phyloP scores from a whole-genome alignment of 805 yeast genomes.

The fission yeast (Schizosaccharomyces pombe) region DNA sequence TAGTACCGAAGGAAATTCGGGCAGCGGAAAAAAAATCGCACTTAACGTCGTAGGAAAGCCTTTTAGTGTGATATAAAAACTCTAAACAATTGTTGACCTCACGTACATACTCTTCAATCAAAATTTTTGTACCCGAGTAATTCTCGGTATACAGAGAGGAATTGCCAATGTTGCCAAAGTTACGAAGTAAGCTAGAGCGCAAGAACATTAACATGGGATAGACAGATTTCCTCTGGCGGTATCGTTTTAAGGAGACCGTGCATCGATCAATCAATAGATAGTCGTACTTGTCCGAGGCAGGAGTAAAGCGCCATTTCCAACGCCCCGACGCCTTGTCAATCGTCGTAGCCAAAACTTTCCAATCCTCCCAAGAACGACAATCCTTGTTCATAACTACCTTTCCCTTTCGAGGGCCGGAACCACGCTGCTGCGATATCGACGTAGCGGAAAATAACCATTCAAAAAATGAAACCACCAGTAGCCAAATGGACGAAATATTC shows the following conservation, averaged over 20 bases:
- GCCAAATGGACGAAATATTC: not conserved
- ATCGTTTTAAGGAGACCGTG: conserved; percentile 32
- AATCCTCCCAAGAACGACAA: not conserved
- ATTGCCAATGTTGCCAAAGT: conserved; percentile 72
- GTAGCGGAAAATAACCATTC: conserved; percentile 1
- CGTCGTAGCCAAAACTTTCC: not conserved
- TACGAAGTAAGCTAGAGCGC: conserved; percentile 65
- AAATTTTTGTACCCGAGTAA: conserved; percentile 59
- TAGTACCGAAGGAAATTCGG: conserved; percentile 73
- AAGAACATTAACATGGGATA: conserved; percentile 44
- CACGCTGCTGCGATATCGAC: not conserved
- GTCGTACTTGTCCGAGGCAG: conserved; percentile 46
- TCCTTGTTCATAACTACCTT: not conserved
- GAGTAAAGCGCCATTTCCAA: conserved; percentile 47
- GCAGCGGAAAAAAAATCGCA: conserved; percentile 69
- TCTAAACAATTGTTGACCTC: conserved; percentile 44
- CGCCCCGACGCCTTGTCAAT: conserved; percentile 20
- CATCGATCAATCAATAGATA: conserved; percentile 31
- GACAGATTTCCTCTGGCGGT: conserved; percentile 35
- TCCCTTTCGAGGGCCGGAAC: not conserved
- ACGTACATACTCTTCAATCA: conserved; percentile 59
- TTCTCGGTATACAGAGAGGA: conserved; percentile 56
- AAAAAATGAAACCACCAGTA: not conserved
- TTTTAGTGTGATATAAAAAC: conserved; percentile 9
- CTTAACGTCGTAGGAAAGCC: conserved; percentile 14